A percentile compares a stretch with the other conserved stretches of the same genome.
Conservation (phyloP, 1,139 yeast species). For the Tardiomyces blankii region DNA sequence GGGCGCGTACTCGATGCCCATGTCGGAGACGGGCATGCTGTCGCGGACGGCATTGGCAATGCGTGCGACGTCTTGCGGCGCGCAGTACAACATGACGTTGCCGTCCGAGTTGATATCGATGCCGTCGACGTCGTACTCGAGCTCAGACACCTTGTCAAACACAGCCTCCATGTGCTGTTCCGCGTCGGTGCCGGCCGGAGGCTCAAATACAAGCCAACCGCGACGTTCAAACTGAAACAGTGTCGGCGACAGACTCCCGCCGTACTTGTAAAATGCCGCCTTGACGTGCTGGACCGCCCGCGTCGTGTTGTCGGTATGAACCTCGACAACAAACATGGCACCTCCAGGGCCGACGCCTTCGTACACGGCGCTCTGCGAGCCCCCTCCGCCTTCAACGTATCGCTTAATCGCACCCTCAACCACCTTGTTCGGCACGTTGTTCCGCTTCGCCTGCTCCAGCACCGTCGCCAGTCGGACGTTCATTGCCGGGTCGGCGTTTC, state of each 20-base stretch:
- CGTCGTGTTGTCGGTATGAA: conserved; percentile 79
- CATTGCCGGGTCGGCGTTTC: conserved; percentile 46
- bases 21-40: conserved; percentile 49
- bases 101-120: conserved; percentile 36
- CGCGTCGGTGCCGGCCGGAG: conserved; percentile 26
- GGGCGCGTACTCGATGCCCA: conserved; percentile 60
- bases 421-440: conserved; percentile 73
- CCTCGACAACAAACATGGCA: conserved; percentile 65
- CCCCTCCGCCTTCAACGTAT: conserved; percentile 41
- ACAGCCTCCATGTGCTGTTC: conserved; percentile 5
- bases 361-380: conserved; percentile 37
- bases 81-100: conserved; percentile 33
- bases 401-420: conserved; percentile 80
- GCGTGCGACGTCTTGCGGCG: conserved; percentile 47
- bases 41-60: conserved; percentile 49
- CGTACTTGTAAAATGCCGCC: conserved; percentile 59
- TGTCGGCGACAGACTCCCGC: conserved; percentile 69
- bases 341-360: conserved; percentile 95
- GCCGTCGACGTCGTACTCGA: conserved; percentile 72
- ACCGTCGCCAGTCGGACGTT: conserved; percentile 68
- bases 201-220: conserved; percentile 52
- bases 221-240: conserved; percentile 62
- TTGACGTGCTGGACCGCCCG: conserved; percentile 70
- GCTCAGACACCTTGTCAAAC: conserved; percentile 59
- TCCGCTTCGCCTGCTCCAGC: conserved; percentile 65